Base-by-base conservation (phyloP, 2,329 filamentous ascomycete genomes). In the Aureobasidium melanogenum region DNA sequence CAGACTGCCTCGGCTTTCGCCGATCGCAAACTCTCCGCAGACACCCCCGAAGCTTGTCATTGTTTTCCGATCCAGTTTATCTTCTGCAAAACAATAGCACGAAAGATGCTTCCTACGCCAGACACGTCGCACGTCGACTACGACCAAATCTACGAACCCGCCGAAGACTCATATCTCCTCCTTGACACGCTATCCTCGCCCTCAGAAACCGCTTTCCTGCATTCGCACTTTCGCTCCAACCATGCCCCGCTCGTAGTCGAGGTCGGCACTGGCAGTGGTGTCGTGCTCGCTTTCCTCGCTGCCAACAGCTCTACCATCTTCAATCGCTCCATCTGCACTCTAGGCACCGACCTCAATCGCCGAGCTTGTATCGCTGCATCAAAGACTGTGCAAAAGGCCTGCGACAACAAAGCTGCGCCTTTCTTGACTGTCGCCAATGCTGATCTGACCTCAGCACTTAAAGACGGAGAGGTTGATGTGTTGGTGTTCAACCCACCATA, bases 401-500 rank as follows among this genome's bases (percentile, higher is more conserved):
- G 56, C 36, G n/a, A 32, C 3, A 17, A 32, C 2, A 9, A 51
- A 17, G n/a, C n/a, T 19, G 39, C 26, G 12, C n/a, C 76, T 9
- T 89, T 88, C 67, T 74, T 94, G 38, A 87, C 85, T 43, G 82
- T 87, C 19, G 71, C 87, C 28, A 85, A 85, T 62, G 87, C 84
- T 1, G 90, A 97, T 70, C 80, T 99, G 0, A 80, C 82, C 5
- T 74, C 81, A 2, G 77, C 86, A 0, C 75, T 95, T 43, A 80
- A 82, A 8, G 70, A 76, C 0, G 77, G 80, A 2, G 74, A 76
- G 41, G 82, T 96, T 5, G 94, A 99, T 71, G 82, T 99, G 12
- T 80, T 99, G 64, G 82, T 99, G 30, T 99, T 97, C 80, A 99
- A 99, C 71, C 94, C 94, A 58, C 94, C 94, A 0, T 99, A 99